Percentiles rank a stretch among this genome's conserved stretches.
Evolutionary conservation across 2,329 filamentous ascomycete species (phyloP).

Genomic region (Paraphaeosphaeria sporulosa): DNA sequence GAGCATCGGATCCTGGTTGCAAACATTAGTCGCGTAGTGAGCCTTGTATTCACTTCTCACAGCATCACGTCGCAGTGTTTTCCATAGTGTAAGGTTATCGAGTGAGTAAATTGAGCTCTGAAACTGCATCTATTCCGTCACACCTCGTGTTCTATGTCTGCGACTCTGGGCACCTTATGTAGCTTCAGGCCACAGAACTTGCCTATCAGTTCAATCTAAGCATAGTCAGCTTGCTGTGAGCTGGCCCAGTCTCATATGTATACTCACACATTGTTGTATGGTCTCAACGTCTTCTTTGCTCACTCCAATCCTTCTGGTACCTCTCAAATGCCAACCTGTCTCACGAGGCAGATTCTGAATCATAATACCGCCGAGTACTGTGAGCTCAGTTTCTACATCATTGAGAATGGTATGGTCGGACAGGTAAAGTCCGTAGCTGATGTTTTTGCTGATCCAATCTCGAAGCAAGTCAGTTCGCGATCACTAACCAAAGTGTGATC

Average conservation of each 20-base stretch:
- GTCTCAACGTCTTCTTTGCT: conserved; percentile 54
- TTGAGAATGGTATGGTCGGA: conserved; percentile 64
- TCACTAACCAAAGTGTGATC: neutral
- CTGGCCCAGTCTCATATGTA: too few relatives aligned
- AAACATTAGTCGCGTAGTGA: neutral
- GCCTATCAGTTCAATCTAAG: conserved; percentile 41
- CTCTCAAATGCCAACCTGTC: conserved; percentile 64
- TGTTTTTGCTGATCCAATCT: conserved; percentile 61
- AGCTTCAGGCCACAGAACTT: conserved; percentile 36
- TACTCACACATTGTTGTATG: conserved; percentile 51
- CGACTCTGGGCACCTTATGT: conserved; percentile 40
- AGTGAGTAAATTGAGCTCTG: neutral
- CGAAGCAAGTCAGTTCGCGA: conserved; percentile 6
- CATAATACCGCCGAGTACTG: conserved; percentile 64
- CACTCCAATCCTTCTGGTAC: conserved; percentile 58
- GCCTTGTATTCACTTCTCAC: neutral
- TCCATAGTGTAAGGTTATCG: too few relatives aligned
- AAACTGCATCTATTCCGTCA: conserved; percentile 11
- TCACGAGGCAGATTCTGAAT: conserved; percentile 63
- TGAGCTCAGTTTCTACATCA: conserved; percentile 63
- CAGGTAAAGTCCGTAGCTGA: conserved; percentile 67
- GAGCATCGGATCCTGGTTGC: neutral
- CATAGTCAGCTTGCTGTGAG: conserved; percentile 15
- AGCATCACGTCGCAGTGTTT: neutral
- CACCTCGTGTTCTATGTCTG: conserved; percentile 44